phyloP scores from a whole-genome alignment of 2,329 filamentous ascomycete species.

The Pseudogymnoascus verrucosus region DNA sequence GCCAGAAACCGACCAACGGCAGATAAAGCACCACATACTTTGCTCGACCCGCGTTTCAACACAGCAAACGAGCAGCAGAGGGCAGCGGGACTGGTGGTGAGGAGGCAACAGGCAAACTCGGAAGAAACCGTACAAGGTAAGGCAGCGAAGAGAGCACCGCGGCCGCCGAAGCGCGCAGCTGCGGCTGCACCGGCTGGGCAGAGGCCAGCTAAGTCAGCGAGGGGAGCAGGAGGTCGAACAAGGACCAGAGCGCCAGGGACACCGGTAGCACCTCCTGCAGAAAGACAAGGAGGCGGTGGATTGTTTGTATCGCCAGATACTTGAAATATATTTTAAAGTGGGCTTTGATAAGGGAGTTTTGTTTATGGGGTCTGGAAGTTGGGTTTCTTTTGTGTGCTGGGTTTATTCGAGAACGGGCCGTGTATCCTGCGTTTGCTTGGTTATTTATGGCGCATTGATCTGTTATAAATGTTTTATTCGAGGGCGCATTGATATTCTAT shows the following conservation, averaged over 20 bases:
- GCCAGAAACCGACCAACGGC: background rate
- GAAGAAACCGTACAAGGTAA: background rate
- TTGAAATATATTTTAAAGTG: background rate
- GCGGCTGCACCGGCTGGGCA: background rate
- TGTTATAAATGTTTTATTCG: background rate
- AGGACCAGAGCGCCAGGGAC: background rate
- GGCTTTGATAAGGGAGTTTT: background rate
- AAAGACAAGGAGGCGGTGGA: background rate
- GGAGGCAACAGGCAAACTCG: background rate
- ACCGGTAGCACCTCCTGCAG: background rate
- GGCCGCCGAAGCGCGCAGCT: background rate
- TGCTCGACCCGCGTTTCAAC: background rate
- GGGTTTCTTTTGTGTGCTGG: background rate
- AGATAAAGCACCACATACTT: background rate
- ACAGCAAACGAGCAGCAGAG: background rate
- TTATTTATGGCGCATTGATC: background rate
- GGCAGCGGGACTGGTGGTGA: background rate
- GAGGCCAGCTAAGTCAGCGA: background rate
- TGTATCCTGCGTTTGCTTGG: background rate
- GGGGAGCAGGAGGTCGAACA: too few relatives aligned
- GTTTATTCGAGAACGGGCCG: background rate
- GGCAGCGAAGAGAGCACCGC: background rate
- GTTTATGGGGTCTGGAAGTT: background rate
- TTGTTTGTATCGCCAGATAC: background rate
- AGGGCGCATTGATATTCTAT: background rate